Percentiles rank a stretch among this genome's conserved stretches.
Conservation (phyloP, 2,329 filamentous ascomycete genomes). For the Trematosphaeria pertusa region DNA sequence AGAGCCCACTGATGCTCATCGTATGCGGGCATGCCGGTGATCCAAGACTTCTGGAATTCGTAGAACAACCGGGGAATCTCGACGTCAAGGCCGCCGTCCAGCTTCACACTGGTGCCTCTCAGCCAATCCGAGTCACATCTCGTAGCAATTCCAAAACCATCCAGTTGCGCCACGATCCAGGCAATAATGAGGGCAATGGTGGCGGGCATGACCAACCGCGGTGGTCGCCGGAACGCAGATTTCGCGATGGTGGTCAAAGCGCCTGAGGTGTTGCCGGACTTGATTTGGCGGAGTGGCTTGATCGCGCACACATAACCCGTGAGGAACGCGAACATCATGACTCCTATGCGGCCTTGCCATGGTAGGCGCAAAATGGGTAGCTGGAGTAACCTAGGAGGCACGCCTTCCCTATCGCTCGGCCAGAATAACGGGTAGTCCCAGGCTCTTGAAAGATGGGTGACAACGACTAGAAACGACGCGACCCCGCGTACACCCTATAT, state of each 20-base stretch:
- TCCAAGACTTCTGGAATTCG: constrained; percentile 59
- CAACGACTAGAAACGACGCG: constrained; percentile 60
- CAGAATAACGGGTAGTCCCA: constrained; percentile 61
- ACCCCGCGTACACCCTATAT: constrained; percentile 59
- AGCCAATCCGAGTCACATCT: constrained; percentile 60
- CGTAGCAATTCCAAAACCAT: constrained; percentile 57
- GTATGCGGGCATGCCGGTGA: constrained; percentile 58
- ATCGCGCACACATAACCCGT: constrained; percentile 64
- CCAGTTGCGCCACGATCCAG: constrained; percentile 58
- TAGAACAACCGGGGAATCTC: constrained; percentile 55
- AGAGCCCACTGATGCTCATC: constrained; percentile 65
- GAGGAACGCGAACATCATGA: constrained; percentile 64
- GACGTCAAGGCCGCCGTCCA: constrained; percentile 52
- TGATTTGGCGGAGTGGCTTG: constrained; percentile 60
- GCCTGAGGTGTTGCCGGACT: constrained; percentile 53
- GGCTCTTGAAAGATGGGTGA: constrained; percentile 60
- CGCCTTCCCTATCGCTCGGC: constrained; percentile 52
- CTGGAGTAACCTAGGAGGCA: constrained; percentile 56
- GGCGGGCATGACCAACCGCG: constrained; percentile 60
- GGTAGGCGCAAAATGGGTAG: constrained; percentile 62
- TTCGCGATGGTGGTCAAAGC: constrained; percentile 59
- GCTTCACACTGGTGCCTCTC: constrained; percentile 56
- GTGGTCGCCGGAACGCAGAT: constrained; percentile 61
- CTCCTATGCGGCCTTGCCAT: constrained; percentile 61
- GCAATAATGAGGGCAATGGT: constrained; percentile 60